Base-by-base conservation (phyloP, 2,329 filamentous ascomycete genomes). In the Monosporascus ibericus region DNA sequence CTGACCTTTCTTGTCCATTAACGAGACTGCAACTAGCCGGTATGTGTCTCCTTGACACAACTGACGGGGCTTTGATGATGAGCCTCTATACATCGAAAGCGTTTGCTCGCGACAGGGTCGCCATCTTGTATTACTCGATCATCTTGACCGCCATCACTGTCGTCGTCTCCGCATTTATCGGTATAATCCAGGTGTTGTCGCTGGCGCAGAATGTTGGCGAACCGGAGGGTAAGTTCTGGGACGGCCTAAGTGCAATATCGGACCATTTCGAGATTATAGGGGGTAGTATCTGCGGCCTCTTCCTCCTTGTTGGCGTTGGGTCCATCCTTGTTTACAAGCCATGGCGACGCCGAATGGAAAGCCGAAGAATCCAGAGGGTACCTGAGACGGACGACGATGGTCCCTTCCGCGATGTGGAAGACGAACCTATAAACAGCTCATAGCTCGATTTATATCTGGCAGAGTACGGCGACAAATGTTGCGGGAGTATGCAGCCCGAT, bases 31-130 rank as follows among this genome's bases (percentile, higher is more conserved):
- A 5, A 1, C 2, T 48, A 86, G 90, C 88, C 1, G 94, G 90
- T 53, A 97, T 99, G 94, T 96, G 92, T 68, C 78, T 97, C 22
- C 76, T 97, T 6, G 94, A 97, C 70, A 96, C 92, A 0, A 87
- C 86, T 0, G 94, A 97, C 62, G 92, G 92, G 24, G 92, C 92
- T 1, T 77, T 96, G 20, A 97, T 97, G 92, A 92, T 96, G 82
- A 86, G 87, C 1, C 76, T 97, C 1, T 97, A 99, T 70, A 91
- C 92, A 0, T 88, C 86, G 39, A 89, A 82, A 55, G 76, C 87
- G 30, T 85, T 95, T 47, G 85, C 89, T 0, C 78, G 87, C 52
- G 92, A 97, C 63, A 80, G 81, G 1, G 83, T 97, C n/a, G 91
- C 92, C 0, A 92, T 96, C 47, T 73, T 96, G 1, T 97, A 97